Base-by-base conservation (phyloP, 2,329 filamentous ascomycete genomes). In the Botrytis galanthina region DNA sequence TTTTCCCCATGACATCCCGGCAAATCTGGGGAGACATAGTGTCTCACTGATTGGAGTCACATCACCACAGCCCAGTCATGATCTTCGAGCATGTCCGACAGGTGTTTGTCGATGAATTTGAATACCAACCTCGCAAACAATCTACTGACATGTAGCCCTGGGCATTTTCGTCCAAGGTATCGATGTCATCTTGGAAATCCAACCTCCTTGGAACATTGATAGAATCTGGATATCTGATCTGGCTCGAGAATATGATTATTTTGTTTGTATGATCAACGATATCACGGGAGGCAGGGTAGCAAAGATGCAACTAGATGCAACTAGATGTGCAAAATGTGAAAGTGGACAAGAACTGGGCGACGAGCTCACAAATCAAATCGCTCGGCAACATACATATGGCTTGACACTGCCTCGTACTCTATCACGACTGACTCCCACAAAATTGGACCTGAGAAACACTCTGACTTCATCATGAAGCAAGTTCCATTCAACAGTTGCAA, bases 61-160 rank as follows among this genome's bases (percentile, higher is more conserved):
- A 39, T 35, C 48, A n/a, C n/a, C n/a, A 54, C 66, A 68, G 66
- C 66, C 66, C 66, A 29, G 48, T 57, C 66, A 57, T 57, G 48
- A 57, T 32, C 48, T 29, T 20, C 48, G 35, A 32, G 32, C 48
- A 42, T 32, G 35, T 42, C 48, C 29, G 32, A 26, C 66, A 42
- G n/a, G n/a, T 37, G 10, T 42, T 48, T 2, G 66, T 37, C 48
- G 66, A n/a, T 57, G 37, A 32, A 32, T 57, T 42, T 69, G 66
- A 39, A 69, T 22, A 26, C 37, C n/a, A 32, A 42, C n/a, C 66
- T n/a, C 39, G 35, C 48, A 39, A 39, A 42, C 46, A 57, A 42
- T 42, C 26, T 68, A 37, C 48, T n/a, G 35, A 37, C 48, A 32
- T 69, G 48, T 22, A 57, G 48, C 66, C 66, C 37, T 32, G 26